Percentiles rank a stretch among this genome's conserved stretches.
These are phyloP conservation scores for Cladosporium sp. DNA, from an alignment of 2,329 filamentous ascomycete species.

Conservation along the genomic window DNA sequence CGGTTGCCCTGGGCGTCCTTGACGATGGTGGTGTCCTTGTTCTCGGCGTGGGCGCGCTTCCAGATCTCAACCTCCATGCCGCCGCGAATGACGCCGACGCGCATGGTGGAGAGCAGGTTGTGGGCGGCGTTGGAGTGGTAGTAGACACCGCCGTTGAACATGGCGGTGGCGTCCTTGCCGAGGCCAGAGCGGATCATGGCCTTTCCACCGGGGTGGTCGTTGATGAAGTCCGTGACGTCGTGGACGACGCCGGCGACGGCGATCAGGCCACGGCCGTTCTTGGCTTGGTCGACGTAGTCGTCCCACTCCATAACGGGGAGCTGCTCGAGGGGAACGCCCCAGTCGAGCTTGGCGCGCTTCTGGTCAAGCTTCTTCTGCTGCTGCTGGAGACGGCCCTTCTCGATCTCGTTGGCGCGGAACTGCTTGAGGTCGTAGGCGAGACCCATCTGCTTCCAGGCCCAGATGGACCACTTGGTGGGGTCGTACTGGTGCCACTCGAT, in stretches of 20 bases:
- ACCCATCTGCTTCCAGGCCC: slow-evolving; percentile 74
- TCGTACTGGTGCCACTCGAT: slow-evolving; percentile 90
- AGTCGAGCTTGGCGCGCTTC: slow-evolving; percentile 74
- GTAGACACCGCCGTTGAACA: slow-evolving; percentile 90
- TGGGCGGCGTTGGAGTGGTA: slow-evolving; percentile 84
- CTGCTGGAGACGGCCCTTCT: slow-evolving; percentile 85
- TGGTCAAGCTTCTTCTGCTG: slow-evolving; percentile 89
- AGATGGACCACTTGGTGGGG: slow-evolving; percentile 86
- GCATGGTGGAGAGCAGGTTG: slow-evolving; percentile 82
- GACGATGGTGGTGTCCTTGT: slow-evolving; percentile 73
- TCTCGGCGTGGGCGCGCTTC: slow-evolving; percentile 79
- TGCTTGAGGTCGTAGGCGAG: slow-evolving; percentile 83
- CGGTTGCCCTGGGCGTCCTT: slow-evolving; percentile 75
- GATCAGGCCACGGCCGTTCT: slow-evolving; percentile 70
- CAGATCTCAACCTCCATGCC: slow-evolving; percentile 89
- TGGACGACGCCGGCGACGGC: slow-evolving; percentile 80
- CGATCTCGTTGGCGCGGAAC: slow-evolving; percentile 86
- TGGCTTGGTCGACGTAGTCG: slow-evolving; percentile 70
- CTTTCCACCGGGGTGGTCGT: slow-evolving; percentile 85
- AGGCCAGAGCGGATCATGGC: slow-evolving; percentile 76
- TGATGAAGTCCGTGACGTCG: slow-evolving; percentile 77
- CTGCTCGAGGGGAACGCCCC: slow-evolving; percentile 79
- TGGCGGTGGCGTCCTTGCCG: slow-evolving; percentile 81
- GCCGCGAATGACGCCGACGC: slow-evolving; percentile 77
- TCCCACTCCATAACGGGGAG: slow-evolving; percentile 83